Base-by-base conservation (phyloP, 2,329 filamentous ascomycete species). In the Colletotrichum sp. region DNA sequence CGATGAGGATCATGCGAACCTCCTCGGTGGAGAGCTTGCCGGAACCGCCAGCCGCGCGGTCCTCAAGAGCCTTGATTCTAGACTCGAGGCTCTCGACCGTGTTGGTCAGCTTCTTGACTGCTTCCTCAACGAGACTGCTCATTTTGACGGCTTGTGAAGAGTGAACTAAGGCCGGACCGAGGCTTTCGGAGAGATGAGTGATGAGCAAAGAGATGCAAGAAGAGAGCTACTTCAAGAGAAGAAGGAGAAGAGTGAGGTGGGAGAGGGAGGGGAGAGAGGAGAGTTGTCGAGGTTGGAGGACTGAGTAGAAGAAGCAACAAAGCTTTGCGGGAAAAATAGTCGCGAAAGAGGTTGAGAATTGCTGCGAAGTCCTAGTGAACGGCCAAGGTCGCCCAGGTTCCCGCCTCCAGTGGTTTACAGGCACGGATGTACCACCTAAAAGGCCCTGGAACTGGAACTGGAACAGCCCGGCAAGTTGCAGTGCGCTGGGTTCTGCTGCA, bases 1-100 rank as follows among this genome's bases (percentile, higher is more conserved):
- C 97, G 89, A 99, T 99, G 83, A 99, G 89, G 82, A 99, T 96
- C 94, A 99, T 98, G 88, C 97, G 94, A 87, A 99, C 92, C 83
- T 94, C 91, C 80, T 93, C 90, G 52, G 89, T 80, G 77, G 89
- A 90, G 59, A 72, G n/a, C 82, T 87, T 88, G 77, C 88, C 83
- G 55, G 86, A 84, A 80, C 88, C 87, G 80, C 91, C 90, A 76
- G 89, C 87, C 80, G 97, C 89, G 84, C 92, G 93, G 83, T 90
- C 86, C 87, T 99, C 97, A 80, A 99, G 92, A 83, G 95, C 91
- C 86, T 94, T 93, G 82, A 99, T 94, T 83, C 96, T 94, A 84
- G 92, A 89, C 88, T 99, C 96, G 81, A 99, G 93, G 87, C 92
- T 92, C 84, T 92, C 89, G 85, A 99, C 93, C 83, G 96, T 92